Evolutionary conservation across 208 protist species (phyloP).

Genomic region (Tritrichomonas musculus): DNA sequence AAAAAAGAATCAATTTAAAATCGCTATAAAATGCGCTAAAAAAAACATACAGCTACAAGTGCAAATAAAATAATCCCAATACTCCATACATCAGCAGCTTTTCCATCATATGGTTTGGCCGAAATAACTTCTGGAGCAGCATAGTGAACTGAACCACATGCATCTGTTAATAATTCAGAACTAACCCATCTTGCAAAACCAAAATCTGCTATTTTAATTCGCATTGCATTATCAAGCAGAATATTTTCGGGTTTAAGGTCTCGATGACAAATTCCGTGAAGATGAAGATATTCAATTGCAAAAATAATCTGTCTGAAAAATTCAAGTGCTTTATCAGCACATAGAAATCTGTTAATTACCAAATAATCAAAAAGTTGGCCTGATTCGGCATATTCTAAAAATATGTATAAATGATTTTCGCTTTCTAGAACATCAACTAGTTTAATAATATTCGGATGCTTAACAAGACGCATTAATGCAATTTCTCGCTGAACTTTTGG

Average conservation of each 20-base stretch:
- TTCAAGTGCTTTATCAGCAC: neutral
- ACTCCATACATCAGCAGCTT: neutral
- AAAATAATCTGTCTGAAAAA: conserved; percentile 10
- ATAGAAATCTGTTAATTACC: neutral
- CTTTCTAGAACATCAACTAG: neutral
- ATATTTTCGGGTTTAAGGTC: conserved; percentile 22
- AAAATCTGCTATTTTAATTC: conserved; percentile 26
- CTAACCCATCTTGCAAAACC: neutral
- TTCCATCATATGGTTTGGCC: neutral
- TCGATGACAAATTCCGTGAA: neutral
- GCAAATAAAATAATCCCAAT: neutral
- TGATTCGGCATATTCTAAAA: neutral
- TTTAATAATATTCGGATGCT: neutral
- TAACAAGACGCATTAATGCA: neutral
- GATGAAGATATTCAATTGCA: neutral
- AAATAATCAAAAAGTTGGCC: conserved; percentile 12
- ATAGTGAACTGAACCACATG: conserved; percentile 33
- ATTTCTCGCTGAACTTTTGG: conserved; percentile 7
- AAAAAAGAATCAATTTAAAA: too few species aligned
- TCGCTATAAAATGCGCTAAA: too few species aligned
- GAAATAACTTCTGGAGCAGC: conserved; percentile 25
- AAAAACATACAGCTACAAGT: neutral
- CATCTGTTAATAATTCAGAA: too few species aligned
- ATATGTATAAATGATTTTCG: conserved; percentile 3
- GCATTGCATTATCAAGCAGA: neutral